Conservation (phyloP, 2,329 filamentous ascomycete genomes). For the Pseudogymnoascus sp. region DNA sequence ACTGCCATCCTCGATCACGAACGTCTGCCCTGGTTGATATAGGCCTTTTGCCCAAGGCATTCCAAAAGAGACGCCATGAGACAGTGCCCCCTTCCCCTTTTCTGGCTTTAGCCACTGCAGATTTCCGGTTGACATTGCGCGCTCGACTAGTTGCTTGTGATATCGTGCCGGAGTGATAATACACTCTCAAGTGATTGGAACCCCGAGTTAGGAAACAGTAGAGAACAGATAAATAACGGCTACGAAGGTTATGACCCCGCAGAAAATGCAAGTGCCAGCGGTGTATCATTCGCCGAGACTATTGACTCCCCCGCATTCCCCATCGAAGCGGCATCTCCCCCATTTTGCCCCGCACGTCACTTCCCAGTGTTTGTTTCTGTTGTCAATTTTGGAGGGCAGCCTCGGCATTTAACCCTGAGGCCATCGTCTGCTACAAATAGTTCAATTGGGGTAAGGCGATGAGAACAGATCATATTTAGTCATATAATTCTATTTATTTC, state of each 20-base stretch:
- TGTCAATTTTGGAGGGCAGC: no score
- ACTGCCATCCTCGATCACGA: slow-evolving; percentile 14
- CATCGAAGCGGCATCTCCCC: not conserved
- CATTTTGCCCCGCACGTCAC: not conserved
- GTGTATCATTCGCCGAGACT: not conserved
- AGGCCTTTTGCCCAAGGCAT: slow-evolving; percentile 16
- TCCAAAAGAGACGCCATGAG: slow-evolving; percentile 19
- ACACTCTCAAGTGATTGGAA: no score
- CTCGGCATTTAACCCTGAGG: not conserved
- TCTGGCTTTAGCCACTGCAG: not conserved
- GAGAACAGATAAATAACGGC: not conserved
- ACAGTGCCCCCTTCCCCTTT: not conserved
- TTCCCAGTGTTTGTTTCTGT: not conserved
- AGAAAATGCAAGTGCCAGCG: not conserved
- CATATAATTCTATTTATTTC: not conserved
- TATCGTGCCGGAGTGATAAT: not conserved
- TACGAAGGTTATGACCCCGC: not conserved
- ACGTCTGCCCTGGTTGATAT: slow-evolving; percentile 12
- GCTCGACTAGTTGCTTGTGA: not conserved
- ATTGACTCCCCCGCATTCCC: not conserved
- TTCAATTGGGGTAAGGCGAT: not conserved
- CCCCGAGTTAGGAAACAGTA: not conserved
- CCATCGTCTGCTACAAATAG: no score
- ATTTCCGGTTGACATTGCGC: not conserved
- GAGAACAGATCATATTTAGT: not conserved